Percentiles rank a stretch among this genome's conserved stretches.
Evolutionary conservation across 1,139 yeast genomes (phyloP).

Genomic region (Scheffersomyces titani): DNA sequence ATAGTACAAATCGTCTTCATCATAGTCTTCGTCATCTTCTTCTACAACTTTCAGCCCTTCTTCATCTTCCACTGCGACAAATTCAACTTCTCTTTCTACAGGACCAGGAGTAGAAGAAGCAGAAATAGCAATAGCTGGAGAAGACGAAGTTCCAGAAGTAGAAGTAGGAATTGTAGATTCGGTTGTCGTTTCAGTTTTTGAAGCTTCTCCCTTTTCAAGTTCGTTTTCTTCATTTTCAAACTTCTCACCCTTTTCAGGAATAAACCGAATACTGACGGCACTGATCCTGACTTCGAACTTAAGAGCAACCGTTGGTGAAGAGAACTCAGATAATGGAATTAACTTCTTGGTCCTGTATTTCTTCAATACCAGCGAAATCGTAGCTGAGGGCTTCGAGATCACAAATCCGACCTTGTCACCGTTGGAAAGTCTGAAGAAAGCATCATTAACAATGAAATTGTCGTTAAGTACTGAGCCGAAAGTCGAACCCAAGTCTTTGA

Average conservation of each 20-base stretch:
- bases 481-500: constrained; percentile 36
- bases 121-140: not conserved
- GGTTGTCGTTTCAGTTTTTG: not conserved
- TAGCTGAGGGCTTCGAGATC: constrained; percentile 28
- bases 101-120: not conserved
- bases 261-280: constrained; percentile 9
- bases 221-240: constrained; percentile 2
- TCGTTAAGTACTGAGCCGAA: constrained; percentile 43
- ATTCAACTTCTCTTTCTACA: constrained; percentile 1
- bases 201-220: not conserved
- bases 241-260: constrained; percentile 12
- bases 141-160: not conserved
- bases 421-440: constrained; percentile 17
- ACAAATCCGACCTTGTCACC: constrained; percentile 36
- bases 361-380: constrained; percentile 18
- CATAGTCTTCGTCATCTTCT: constrained; percentile 9
- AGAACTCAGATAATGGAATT: constrained; percentile 26
- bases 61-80: constrained; percentile 4
- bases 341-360: constrained; percentile 5
- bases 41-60: constrained; percentile 5
- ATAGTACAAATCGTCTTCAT: constrained; percentile 9
- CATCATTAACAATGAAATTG: constrained; percentile 16
- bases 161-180: not conserved
- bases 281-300: constrained; percentile 18
- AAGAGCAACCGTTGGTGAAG: constrained; percentile 25